Percentiles rank a stretch among this genome's conserved stretches.
Conservation (phyloP, 2,329 filamentous ascomycete genomes). For the Seiridium cupressi region DNA sequence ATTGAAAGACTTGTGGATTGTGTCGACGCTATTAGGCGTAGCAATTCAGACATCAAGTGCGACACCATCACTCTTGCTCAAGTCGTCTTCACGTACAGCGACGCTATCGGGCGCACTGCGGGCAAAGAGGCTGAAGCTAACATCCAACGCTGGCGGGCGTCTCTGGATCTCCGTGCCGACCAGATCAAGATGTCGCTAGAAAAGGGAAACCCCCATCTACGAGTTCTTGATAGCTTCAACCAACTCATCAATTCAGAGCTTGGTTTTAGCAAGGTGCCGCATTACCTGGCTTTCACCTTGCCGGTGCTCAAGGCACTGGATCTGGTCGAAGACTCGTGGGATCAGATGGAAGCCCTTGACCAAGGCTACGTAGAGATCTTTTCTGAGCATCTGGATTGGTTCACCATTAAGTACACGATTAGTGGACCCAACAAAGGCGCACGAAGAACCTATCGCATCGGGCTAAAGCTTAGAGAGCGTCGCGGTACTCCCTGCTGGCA, state of each 20-base stretch:
- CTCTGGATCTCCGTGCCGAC: slow-evolving; percentile 53
- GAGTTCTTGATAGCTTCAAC: slow-evolving; percentile 61
- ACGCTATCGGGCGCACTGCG: slow-evolving; percentile 15
- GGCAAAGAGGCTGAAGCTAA: slow-evolving; percentile 1
- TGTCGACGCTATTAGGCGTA: slow-evolving; percentile 61
- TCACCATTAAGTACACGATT: slow-evolving; percentile 53
- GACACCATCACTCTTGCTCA: slow-evolving; percentile 59
- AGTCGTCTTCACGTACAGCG: slow-evolving; percentile 68
- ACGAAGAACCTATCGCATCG: slow-evolving; percentile 43
- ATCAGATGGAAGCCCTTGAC: slow-evolving; percentile 35
- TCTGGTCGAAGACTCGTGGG: slow-evolving; percentile 57
- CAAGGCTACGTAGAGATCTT: slow-evolving; percentile 50
- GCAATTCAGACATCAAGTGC: slow-evolving; percentile 53
- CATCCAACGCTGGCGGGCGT: slow-evolving; percentile 47
- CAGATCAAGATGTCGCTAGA: slow-evolving; percentile 60
- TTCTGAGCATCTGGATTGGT: slow-evolving; percentile 55
- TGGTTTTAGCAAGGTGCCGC: slow-evolving; percentile 51
- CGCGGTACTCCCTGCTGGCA: slow-evolving; percentile 52
- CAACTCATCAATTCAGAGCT: slow-evolving; percentile 35
- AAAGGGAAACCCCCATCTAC: slow-evolving; percentile 64
- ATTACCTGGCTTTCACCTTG: slow-evolving; percentile 58
- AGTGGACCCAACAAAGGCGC: slow-evolving; percentile 21
- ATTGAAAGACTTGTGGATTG: slow-evolving; percentile 72
- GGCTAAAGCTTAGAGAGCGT: slow-evolving; percentile 49
- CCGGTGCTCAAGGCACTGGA: slow-evolving; percentile 63